Base-by-base conservation (phyloP, 129 eudicot species). In the Centaurea solstitialis region DNA sequence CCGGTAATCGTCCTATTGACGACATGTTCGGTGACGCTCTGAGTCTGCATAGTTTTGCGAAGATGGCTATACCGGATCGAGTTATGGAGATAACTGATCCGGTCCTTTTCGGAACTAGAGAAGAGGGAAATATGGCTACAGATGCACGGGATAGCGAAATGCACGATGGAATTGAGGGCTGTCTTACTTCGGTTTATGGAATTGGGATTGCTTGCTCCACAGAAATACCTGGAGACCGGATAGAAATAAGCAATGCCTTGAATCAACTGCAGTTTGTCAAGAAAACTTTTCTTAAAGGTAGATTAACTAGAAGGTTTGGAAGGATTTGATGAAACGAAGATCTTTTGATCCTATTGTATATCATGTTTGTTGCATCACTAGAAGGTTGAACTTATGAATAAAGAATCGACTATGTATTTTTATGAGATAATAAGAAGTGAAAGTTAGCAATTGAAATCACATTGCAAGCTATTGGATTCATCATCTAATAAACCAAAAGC, bases 11-110 rank as follows among this genome's bases (percentile, higher is more conserved):
- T 22, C 83, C 83, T 4, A 80, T 78, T 15, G 83, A 80, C 6
- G 62, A 11, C 4, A 47, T 33, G 53, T 80, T 80, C 23, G 37
- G 13, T 7, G 66, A 71, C 4, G 83, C 62, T 50, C n/a, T 80
- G 17, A 72, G 73, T 20, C 61, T 47, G 12, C 18, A 47, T 39
- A 24, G 64, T 53, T 71, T 69, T 72, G 83, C 38, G 67, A 80
- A 80, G 73, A 24, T 62, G 61, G 70, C 70, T 35, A 9, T 80
- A 28, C 76, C 77, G 1, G 59, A 80, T 39, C 77, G 35, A 22
- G 77, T 80, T 33, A 37, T 53, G 57, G 68, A 57, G 39, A 72
- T 80, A 7, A 37, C 73, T 80, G 83, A 80, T 59, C 83, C 20
- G n/a, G n/a, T n/a, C n/a, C n/a, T n/a, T n/a, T n/a, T n/a, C n/a